Base-by-base conservation (phyloP, 805 yeast species). In the Pichia eremophila region DNA sequence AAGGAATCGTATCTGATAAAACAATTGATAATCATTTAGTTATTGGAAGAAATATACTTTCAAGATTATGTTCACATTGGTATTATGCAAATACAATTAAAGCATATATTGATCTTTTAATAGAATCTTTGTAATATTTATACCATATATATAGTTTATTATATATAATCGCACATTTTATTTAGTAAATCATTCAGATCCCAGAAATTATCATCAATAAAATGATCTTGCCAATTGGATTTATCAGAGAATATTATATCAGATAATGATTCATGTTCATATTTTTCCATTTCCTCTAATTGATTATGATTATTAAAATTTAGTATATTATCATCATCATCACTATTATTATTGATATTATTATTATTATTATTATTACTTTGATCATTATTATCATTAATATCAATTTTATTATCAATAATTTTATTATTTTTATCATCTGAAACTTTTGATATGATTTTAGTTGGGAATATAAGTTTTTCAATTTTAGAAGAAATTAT, bases 171-270 rank as follows among this genome's bases (percentile, higher is more conserved):
- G 12, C 46, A 39, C 17, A 46, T 31, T 15, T 43, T 34, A 27
- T 17, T 28, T 8, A 32, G 35, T 11, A 43, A 32, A 27, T 46
- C 36, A 8, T 43, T 19, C 19, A 44, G 18, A 25, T 44, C 36
- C 40, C 39, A 25, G 17, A 47, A 39, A 12, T 35, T 38, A 8
- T 35, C 27, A 29, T 31, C 45, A 32, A 17, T 38, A 32, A 45
- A 48, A 37, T 48, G 51, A 18, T 48, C 48, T 19, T 48, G 17
- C 51, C 51, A 48, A 36, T 37, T 41, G 4, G 51, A 35, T 25
- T 41, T 43, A n/a, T 44, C 46, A 5, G 41, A 27, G 12, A 44
- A 38, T 19, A 17, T 15, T 17, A 5, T 17, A 3, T 39, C 34
- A 34, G 8, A 34, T 8, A 15, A 15, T 37, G 11, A 14, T 14